Evolutionary conservation across 805 yeast genomes (phyloP).

Genomic region (Nakazawaea ernobii): DNA sequence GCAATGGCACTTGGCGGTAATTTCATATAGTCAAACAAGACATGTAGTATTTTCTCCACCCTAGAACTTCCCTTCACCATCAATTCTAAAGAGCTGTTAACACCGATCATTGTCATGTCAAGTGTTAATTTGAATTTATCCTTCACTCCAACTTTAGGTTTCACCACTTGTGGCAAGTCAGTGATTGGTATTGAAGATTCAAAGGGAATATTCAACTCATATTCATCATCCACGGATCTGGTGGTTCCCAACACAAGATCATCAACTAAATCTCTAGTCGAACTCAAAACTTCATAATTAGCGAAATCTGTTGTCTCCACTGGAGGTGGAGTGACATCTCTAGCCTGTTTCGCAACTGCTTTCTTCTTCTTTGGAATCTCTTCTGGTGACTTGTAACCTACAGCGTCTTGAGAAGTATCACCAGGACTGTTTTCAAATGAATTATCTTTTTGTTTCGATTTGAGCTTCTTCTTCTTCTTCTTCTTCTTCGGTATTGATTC

Average conservation of each 20-base stretch:
- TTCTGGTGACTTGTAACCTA: not conserved
- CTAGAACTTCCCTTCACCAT: constrained; percentile 1
- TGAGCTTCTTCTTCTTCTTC: constrained; percentile 1
- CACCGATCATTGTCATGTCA: not conserved
- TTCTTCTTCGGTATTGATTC: not conserved
- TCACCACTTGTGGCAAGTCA: not conserved
- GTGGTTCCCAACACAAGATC: not conserved
- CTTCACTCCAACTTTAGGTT: constrained; percentile 1
- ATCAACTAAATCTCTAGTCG: not conserved
- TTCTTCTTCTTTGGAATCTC: not conserved
- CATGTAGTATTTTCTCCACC: constrained; percentile 2
- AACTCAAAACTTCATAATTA: not conserved
- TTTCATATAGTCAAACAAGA: not conserved
- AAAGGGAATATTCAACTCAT: no score
- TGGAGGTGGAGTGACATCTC: constrained; percentile 10
- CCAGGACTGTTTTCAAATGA: not conserved
- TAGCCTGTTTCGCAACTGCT: no score
- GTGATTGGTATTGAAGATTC: not conserved
- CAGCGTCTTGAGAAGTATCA: not conserved
- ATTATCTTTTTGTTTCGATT: not conserved
- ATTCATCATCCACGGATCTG: not conserved
- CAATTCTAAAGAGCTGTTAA: not conserved
- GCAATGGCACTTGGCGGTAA: not conserved
- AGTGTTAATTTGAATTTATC: constrained; percentile 9
- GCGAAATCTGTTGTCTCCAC: not conserved